phyloP scores from a whole-genome alignment of 441 rosid genomes.

The Arabidopsis lyrata region DNA sequence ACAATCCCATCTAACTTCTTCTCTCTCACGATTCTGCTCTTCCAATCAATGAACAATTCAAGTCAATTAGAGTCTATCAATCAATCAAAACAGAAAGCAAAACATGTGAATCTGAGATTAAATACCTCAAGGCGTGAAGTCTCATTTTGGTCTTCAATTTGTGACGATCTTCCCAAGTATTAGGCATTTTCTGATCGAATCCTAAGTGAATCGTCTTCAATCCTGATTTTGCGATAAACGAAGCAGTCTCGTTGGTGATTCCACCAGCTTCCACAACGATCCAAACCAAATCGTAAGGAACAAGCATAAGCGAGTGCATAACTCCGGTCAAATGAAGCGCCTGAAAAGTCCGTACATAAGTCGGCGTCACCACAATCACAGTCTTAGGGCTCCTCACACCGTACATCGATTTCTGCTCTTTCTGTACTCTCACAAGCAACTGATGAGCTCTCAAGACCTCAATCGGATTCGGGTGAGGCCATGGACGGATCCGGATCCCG shows the following conservation, averaged over 20 bases:
- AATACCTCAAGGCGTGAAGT: constrained; percentile 77
- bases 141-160: constrained; percentile 81
- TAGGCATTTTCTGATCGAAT: constrained; percentile 67
- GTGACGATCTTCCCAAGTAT: constrained; percentile 79
- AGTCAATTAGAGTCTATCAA: constrained; percentile 13
- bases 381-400: constrained; percentile 78
- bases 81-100: background rate
- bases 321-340: constrained; percentile 91
- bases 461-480: constrained; percentile 96
- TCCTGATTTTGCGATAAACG: constrained; percentile 72
- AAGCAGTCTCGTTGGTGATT: constrained; percentile 76
- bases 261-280: constrained; percentile 97
- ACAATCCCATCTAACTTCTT: constrained; percentile 94
- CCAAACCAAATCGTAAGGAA: constrained; percentile 92
- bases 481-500: constrained; percentile 99
- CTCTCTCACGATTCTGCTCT: constrained; percentile 74
- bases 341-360: constrained; percentile 95
- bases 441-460: constrained; percentile 96
- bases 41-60: constrained; percentile 11
- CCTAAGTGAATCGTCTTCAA: constrained; percentile 74
- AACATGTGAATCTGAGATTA: constrained; percentile 25
- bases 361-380: constrained; percentile 85
- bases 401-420: constrained; percentile 80
- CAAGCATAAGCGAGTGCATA: constrained; percentile 92
- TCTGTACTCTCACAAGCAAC: constrained; percentile 85